Evolutionary conservation across 257 asterid species (phyloP).

Genomic region (Ilex aquifolium): DNA sequence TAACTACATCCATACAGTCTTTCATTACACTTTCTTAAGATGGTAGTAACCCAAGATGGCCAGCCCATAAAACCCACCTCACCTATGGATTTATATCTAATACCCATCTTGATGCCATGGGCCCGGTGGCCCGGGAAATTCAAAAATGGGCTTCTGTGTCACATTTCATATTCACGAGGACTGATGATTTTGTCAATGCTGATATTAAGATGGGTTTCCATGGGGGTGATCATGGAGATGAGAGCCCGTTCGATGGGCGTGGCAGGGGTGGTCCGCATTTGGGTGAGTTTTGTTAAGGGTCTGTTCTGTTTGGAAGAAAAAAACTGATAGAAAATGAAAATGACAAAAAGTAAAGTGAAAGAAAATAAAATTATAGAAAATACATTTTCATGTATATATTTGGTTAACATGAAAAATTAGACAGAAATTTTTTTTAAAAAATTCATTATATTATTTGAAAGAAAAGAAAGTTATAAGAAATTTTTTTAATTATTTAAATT

Average conservation of each 20-base stretch:
- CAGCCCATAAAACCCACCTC: conserved; percentile 15
- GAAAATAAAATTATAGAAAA: too few species aligned
- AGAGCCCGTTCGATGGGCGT: conserved; percentile 22
- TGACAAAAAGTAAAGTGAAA: too few species aligned
- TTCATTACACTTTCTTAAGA: conserved; percentile 23
- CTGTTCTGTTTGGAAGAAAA: too few species aligned
- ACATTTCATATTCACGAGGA: conserved; percentile 13
- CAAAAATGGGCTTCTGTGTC: conserved; percentile 18
- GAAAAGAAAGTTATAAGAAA: too few species aligned
- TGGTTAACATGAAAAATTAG: too few species aligned
- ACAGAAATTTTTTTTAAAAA: too few species aligned
- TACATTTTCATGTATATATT: too few species aligned
- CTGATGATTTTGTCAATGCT: background rate
- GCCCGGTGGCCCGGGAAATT: conserved; percentile 16
- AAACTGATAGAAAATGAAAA: too few species aligned
- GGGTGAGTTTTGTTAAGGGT: too few species aligned
- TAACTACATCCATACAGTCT: conserved; percentile 9
- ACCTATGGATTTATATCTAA: conserved; percentile 7
- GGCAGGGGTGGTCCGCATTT: conserved; percentile 27
- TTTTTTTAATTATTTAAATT: too few species aligned
- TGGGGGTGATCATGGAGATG: conserved; percentile 20
- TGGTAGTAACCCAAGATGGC: conserved; percentile 21
- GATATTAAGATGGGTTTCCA: conserved; percentile 23
- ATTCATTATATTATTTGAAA: too few species aligned
- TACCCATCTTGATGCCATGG: background rate